phyloP scores from a whole-genome alignment of 768 basidiomycete genomes.

The Pleurotus platypus region DNA sequence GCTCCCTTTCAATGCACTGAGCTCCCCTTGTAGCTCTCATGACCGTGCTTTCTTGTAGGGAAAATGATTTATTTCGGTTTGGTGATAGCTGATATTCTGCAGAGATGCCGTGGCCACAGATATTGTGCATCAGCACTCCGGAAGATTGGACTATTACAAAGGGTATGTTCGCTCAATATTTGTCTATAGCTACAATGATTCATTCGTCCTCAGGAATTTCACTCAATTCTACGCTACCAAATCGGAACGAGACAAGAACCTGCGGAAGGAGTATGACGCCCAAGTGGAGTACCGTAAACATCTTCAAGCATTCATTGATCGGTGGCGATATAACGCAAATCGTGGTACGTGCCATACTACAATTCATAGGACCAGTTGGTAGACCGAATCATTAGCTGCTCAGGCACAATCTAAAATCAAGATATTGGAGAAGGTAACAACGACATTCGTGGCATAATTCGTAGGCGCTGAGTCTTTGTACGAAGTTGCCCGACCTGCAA shows the following conservation, averaged over 20 bases:
- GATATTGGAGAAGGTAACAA: slow-evolving; percentile 66
- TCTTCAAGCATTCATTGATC: slow-evolving; percentile 95
- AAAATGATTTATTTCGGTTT: not conserved
- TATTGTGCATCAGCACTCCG: slow-evolving; percentile 95
- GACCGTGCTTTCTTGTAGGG: slow-evolving; percentile 91
- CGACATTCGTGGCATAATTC: not conserved
- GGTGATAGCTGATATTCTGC: not conserved
- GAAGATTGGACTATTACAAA: slow-evolving; percentile 94
- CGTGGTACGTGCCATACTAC: slow-evolving; percentile 44
- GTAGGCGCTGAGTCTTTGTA: not conserved
- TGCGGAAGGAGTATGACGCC: slow-evolving; percentile 92
- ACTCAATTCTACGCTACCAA: slow-evolving; percentile 99
- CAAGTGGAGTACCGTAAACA: slow-evolving; percentile 95
- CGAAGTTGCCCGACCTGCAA: slow-evolving; percentile 83
- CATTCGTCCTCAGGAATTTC: slow-evolving; percentile 65
- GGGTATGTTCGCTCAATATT: slow-evolving; percentile 44
- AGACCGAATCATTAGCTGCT: slow-evolving; percentile 48
- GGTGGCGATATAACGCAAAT: slow-evolving; percentile 98
- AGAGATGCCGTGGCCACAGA: slow-evolving; percentile 97
- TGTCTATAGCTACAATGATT: slow-evolving; percentile 1
- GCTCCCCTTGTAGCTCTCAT: slow-evolving; percentile 63
- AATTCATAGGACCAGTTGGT: not conserved
- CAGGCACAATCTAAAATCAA: slow-evolving; percentile 82
- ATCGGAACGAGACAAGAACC: slow-evolving; percentile 86
- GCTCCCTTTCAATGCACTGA: slow-evolving; percentile 11